phyloP scores from a whole-genome alignment of 257 asterid genomes.

The Solanum sejunctum region DNA sequence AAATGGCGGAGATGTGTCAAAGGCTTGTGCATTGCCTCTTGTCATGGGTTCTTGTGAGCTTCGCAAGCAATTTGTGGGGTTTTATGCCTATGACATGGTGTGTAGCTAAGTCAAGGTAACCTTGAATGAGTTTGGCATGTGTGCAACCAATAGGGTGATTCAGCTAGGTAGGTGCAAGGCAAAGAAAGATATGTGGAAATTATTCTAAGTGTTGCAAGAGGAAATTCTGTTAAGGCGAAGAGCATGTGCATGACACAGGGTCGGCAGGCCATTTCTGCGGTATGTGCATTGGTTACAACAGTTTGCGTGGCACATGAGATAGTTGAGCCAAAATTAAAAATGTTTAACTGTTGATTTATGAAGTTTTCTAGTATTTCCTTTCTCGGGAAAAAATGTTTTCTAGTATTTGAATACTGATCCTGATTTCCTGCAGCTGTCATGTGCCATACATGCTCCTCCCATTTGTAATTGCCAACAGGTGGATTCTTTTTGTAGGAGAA shows the following conservation, averaged over 20 bases:
- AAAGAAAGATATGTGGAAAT: background rate
- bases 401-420: background rate
- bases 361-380: no score
- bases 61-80: background rate
- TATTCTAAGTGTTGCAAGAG: background rate
- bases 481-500: background rate
- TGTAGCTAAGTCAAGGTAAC: background rate
- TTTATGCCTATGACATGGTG: background rate
- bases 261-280: background rate
- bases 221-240: background rate
- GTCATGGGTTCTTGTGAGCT: background rate
- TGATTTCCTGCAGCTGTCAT: background rate
- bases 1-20: background rate
- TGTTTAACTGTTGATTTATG: background rate
- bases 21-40: background rate
- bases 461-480: background rate
- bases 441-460: background rate
- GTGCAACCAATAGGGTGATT: background rate
- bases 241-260: background rate
- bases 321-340: background rate
- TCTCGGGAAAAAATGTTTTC: no score
- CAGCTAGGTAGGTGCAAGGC: background rate
- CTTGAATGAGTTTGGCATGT: background rate
- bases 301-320: background rate
- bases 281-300: background rate